phyloP scores from a whole-genome alignment of 2,329 filamentous ascomycete species.

The Aspergillus sclerotialis region DNA sequence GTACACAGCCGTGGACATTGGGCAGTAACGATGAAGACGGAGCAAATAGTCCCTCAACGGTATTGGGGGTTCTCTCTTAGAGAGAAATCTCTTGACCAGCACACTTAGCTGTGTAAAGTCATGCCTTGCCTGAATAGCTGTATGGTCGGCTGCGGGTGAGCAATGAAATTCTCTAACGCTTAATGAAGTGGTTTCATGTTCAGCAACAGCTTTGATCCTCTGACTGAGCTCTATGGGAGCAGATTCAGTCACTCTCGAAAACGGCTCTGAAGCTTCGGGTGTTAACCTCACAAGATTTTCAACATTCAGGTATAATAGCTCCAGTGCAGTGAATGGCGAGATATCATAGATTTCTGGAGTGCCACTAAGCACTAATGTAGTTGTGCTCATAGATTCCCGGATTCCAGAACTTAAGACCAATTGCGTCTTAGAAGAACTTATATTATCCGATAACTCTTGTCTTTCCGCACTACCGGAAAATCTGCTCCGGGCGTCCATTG shows the following conservation, averaged over 20 bases:
- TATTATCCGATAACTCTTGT: neutral
- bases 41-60: slow-evolving; percentile 75
- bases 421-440: slow-evolving; percentile 1
- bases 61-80: slow-evolving; percentile 77
- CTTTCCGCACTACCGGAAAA: slow-evolving; percentile 1
- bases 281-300: slow-evolving; percentile 42
- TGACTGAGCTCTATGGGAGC: slow-evolving; percentile 49
- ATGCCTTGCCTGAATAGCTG: slow-evolving; percentile 62
- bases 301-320: slow-evolving; percentile 65
- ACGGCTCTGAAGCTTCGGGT: slow-evolving; percentile 53
- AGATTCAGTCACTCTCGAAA: slow-evolving; percentile 5
- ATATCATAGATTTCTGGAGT: slow-evolving; percentile 54
- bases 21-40: slow-evolving; percentile 83
- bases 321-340: slow-evolving; percentile 66
- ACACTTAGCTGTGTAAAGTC: slow-evolving; percentile 73
- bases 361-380: slow-evolving; percentile 1
- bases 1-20: slow-evolving; percentile 89
- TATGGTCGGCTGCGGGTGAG: slow-evolving; percentile 31
- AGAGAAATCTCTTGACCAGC: slow-evolving; percentile 89
- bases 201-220: slow-evolving; percentile 19
- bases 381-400: neutral
- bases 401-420: neutral
- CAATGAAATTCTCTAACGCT: slow-evolving; percentile 28
- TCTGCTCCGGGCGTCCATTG: neutral
- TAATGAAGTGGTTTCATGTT: slow-evolving; percentile 14